These are phyloP conservation scores for Naumovozyma castellii DNA, from an alignment of 805 yeast genomes.

Conservation along the genomic window DNA sequence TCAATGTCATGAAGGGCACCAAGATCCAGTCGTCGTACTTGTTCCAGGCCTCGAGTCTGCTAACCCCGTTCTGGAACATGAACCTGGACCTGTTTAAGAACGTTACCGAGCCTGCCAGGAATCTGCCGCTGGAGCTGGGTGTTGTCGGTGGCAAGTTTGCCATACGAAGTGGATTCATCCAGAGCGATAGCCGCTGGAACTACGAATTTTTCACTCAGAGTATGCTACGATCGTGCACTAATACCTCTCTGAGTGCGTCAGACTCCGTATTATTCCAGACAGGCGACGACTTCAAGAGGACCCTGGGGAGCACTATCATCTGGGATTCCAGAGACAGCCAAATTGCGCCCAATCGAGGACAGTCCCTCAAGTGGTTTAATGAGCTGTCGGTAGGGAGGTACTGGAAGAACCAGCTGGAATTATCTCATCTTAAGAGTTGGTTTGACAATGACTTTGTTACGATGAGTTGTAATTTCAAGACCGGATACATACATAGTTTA, in stretches of 20 bases:
- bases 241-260: slow-evolving; percentile 31
- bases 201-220: slow-evolving; percentile 42
- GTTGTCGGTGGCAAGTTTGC: slow-evolving; percentile 32
- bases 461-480: slow-evolving; percentile 38
- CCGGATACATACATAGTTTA: slow-evolving; percentile 48
- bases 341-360: slow-evolving; percentile 41
- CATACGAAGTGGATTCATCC: background rate
- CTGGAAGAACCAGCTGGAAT: slow-evolving; percentile 28
- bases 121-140: slow-evolving; percentile 40
- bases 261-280: slow-evolving; percentile 49
- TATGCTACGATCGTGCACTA: background rate
- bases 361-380: slow-evolving; percentile 30
- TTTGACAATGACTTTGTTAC: slow-evolving; percentile 30
- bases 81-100: slow-evolving; percentile 44
- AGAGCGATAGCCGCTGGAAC: slow-evolving; percentile 23
- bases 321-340: slow-evolving; percentile 36
- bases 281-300: slow-evolving; percentile 52
- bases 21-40: slow-evolving; percentile 48
- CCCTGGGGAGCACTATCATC: slow-evolving; percentile 34
- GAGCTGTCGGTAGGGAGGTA: slow-evolving; percentile 34
- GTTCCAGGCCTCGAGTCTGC: slow-evolving; percentile 34
- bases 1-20: slow-evolving; percentile 53
- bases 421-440: slow-evolving; percentile 20
- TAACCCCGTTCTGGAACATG: slow-evolving; percentile 40
- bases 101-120: slow-evolving; percentile 40